Evolutionary conservation across 1,284 basidiomycete species (phyloP).

Genomic region (Mycena citricolor): DNA sequence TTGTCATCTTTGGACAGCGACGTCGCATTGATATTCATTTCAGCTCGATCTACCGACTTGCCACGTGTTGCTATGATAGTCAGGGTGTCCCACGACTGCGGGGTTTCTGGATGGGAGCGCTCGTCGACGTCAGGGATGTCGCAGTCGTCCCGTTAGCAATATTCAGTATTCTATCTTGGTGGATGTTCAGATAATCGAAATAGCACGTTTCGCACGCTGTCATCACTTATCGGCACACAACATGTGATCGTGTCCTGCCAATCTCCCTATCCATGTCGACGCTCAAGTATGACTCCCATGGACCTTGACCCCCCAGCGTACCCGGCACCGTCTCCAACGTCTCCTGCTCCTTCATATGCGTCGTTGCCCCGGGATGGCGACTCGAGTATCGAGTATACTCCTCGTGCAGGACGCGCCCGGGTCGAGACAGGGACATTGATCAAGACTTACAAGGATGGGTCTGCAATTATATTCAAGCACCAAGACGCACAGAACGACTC

Average conservation of each 20-base stretch:
- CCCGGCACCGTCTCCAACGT: slow-evolving; percentile 7
- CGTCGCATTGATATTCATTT: slow-evolving; percentile 39
- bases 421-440: slow-evolving; percentile 27
- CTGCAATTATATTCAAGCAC: slow-evolving; percentile 34
- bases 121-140: slow-evolving; percentile 40
- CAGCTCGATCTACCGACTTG: slow-evolving; percentile 26
- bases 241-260: slow-evolving; percentile 5
- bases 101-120: slow-evolving; percentile 27
- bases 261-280: slow-evolving; percentile 16
- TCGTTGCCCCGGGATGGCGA: slow-evolving; percentile 32
- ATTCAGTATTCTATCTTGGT: slow-evolving; percentile 38
- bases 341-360: slow-evolving; percentile 28
- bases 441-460: slow-evolving; percentile 31
- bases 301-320: slow-evolving; percentile 17
- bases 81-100: slow-evolving; percentile 11
- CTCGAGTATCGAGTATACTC: slow-evolving; percentile 33
- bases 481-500: slow-evolving; percentile 29
- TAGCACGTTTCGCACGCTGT: slow-evolving; percentile 2
- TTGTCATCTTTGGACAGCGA: slow-evolving; percentile 41
- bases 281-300: too few species aligned
- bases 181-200: slow-evolving; percentile 33
- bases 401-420: slow-evolving; percentile 26
- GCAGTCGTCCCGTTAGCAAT: slow-evolving; percentile 40
- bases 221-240: too few species aligned
- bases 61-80: slow-evolving; percentile 10